These are phyloP conservation scores for Euphorbia celastroides DNA, from an alignment of 441 rosid species.

Conservation along the genomic window DNA sequence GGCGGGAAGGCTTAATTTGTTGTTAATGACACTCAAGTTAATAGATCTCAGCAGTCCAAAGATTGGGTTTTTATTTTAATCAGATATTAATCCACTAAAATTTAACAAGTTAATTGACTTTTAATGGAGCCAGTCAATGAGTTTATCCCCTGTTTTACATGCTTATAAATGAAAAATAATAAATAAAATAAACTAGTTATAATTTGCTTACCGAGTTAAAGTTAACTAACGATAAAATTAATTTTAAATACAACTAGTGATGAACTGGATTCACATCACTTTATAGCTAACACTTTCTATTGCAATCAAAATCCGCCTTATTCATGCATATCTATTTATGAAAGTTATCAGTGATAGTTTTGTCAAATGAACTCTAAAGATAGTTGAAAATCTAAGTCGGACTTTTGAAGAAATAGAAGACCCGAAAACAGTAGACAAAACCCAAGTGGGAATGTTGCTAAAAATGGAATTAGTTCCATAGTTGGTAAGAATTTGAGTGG, in stretches of 20 bases:
- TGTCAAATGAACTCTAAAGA: too few relatives aligned
- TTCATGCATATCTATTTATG: too few relatives aligned
- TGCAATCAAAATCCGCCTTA: neutral
- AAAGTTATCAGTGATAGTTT: too few relatives aligned
- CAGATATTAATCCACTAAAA: neutral
- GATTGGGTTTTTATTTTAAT: neutral
- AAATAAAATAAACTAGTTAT: neutral
- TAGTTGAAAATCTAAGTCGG: neutral
- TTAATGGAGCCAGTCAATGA: neutral
- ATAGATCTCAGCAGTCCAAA: slow-evolving; percentile 19
- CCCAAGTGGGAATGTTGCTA: neutral
- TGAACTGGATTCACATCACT: neutral
- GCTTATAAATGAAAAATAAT: neutral
- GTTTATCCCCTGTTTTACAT: neutral
- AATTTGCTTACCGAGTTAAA: neutral
- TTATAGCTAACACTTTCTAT: neutral
- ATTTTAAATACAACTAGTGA: neutral
- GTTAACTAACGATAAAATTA: neutral
- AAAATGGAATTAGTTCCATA: neutral
- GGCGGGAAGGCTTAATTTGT: slow-evolving; percentile 14
- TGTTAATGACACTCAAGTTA: slow-evolving; percentile 13
- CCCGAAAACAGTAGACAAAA: neutral
- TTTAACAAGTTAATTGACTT: neutral
- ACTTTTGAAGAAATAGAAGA: neutral
- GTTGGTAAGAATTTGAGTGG: neutral